These are phyloP conservation scores for Leersia perrieri DNA, from an alignment of 176 grass and related monocot species.

Conservation along the genomic window DNA sequence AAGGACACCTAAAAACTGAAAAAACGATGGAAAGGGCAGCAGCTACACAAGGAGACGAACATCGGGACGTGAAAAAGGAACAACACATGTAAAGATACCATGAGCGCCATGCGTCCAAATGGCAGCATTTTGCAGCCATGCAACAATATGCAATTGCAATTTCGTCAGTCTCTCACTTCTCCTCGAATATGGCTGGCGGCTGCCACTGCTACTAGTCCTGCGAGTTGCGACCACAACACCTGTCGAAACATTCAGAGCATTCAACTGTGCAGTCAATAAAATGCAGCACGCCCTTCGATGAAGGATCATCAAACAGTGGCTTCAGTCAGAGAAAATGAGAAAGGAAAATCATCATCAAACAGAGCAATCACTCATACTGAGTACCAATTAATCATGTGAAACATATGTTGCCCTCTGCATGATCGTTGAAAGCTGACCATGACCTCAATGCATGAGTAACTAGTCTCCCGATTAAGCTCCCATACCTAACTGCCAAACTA, in stretches of 20 bases:
- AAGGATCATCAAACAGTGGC: neutral
- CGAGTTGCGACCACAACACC: neutral
- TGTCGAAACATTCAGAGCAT: neutral
- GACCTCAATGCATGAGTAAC: neutral
- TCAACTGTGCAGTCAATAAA: neutral
- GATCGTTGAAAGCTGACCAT: neutral
- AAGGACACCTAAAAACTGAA: no score
- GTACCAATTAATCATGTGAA: neutral
- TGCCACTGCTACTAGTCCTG: no score
- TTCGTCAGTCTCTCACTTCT: no score
- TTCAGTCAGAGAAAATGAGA: no score
- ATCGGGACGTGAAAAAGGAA: neutral
- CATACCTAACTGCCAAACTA: neutral
- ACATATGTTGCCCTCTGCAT: neutral
- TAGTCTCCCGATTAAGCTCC: neutral
- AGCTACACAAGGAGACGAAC: neutral
- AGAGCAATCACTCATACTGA: neutral
- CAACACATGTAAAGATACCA: neutral
- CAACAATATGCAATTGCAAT: neutral
- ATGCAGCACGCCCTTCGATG: neutral
- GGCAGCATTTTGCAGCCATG: neutral
- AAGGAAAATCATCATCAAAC: no score
- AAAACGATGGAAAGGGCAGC: no score
- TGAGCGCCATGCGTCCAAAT: neutral
- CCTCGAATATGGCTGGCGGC: no score